Percentiles rank a stretch among this genome's conserved stretches.
These are phyloP conservation scores for Zygosaccharomyces siamensis DNA, from an alignment of 805 yeast genomes.

Conservation along the genomic window DNA sequence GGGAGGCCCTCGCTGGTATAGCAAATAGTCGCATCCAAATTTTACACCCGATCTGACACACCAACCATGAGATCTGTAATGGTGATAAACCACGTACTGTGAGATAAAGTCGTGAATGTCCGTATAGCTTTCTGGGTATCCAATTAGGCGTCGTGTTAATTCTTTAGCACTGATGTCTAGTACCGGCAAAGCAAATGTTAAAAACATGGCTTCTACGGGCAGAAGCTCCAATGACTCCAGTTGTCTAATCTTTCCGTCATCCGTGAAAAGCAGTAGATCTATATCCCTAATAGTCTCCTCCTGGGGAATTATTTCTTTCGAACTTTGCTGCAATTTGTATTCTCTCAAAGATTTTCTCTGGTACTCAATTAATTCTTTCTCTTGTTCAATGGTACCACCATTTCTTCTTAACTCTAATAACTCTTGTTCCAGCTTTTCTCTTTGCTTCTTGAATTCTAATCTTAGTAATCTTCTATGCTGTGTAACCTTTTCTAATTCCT, in stretches of 20 bases:
- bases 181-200: slow-evolving; percentile 52
- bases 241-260: slow-evolving; percentile 25
- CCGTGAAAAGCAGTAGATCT: slow-evolving; percentile 27
- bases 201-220: slow-evolving; percentile 70
- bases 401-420: slow-evolving; percentile 40
- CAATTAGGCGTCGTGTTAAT: slow-evolving; percentile 17
- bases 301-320: slow-evolving; percentile 19
- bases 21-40: slow-evolving; percentile 80
- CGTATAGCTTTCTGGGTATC: slow-evolving; percentile 11
- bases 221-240: slow-evolving; percentile 54
- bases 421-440: slow-evolving; percentile 54
- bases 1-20: slow-evolving; percentile 91
- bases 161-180: slow-evolving; percentile 34
- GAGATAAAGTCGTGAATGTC: slow-evolving; percentile 42
- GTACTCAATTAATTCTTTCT: slow-evolving; percentile 28
- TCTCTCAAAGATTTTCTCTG: slow-evolving; percentile 32
- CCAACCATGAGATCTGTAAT: slow-evolving; percentile 88
- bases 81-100: slow-evolving; percentile 73
- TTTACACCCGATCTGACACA: slow-evolving; percentile 89
- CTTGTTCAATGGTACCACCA: slow-evolving; percentile 33
- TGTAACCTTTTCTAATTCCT: slow-evolving; percentile 72
- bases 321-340: slow-evolving; percentile 30
- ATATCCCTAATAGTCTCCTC: slow-evolving; percentile 33
- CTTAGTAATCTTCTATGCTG: slow-evolving; percentile 66
- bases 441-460: slow-evolving; percentile 60